Evolutionary conservation across 495 filamentous ascomycete species (phyloP).

Genomic region (Aspergillus ostianus): DNA sequence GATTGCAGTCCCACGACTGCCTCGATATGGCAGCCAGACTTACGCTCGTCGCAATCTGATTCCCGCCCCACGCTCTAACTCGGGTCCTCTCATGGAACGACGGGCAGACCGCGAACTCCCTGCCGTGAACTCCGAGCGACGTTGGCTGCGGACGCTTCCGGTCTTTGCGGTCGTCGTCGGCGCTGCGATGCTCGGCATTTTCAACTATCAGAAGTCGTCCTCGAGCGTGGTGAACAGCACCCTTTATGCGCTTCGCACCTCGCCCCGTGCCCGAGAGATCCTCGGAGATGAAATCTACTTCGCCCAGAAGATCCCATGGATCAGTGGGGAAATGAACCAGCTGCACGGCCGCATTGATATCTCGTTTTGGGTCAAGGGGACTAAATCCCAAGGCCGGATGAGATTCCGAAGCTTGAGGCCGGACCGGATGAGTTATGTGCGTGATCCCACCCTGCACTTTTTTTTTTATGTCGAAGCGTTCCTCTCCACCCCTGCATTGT

Average conservation of each 20-base stretch:
- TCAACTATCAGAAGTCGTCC: conserved; percentile 96
- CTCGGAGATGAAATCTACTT: conserved; percentile 96
- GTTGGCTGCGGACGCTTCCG: conserved; percentile 56
- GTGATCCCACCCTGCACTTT: conserved; percentile 22
- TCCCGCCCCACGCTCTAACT: conserved; percentile 44
- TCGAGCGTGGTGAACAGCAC: conserved; percentile 79
- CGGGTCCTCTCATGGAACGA: conserved; percentile 74
- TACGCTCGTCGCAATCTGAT: conserved; percentile 45
- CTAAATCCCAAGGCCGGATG: conserved; percentile 68
- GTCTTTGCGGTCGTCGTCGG: conserved; percentile 60
- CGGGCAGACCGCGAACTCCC: conserved; percentile 81
- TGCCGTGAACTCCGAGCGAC: conserved; percentile 28
- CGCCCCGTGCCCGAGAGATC: conserved; percentile 64
- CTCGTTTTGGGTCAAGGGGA: conserved; percentile 82
- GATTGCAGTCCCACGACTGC: conserved; percentile 19
- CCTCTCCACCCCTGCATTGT: conserved; percentile 3
- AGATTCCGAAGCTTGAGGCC: conserved; percentile 74
- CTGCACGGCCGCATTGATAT: conserved; percentile 90
- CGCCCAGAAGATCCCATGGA: conserved; percentile 84
- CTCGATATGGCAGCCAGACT: conserved; percentile 12
- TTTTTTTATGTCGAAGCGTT: too few species aligned
- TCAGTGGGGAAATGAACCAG: conserved; percentile 90
- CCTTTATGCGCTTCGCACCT: conserved; percentile 86
- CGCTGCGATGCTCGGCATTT: conserved; percentile 73
- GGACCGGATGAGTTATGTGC: conserved; percentile 67